Evolutionary conservation across 164 flowering plant genomes (phyloP).

Genomic region (Berberis vulgaris): DNA sequence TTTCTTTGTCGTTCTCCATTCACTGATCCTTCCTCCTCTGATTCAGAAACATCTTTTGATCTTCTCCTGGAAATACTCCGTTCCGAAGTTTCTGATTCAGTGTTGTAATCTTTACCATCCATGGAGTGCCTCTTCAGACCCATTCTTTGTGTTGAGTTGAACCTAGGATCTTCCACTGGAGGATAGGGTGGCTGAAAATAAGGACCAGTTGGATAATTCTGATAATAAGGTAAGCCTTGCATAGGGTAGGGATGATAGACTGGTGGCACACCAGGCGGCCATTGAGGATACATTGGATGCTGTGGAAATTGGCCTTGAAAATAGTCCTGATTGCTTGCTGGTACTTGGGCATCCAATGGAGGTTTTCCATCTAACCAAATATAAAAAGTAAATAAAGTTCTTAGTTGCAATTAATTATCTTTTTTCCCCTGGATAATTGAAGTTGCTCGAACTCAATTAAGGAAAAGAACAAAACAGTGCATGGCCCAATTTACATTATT

Average conservation of each 20-base stretch:
- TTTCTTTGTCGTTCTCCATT: slow-evolving; percentile 31
- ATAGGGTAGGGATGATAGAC: slow-evolving; percentile 70
- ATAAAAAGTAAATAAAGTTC: neutral
- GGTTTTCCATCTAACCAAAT: slow-evolving; percentile 39
- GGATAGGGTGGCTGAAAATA: slow-evolving; percentile 54
- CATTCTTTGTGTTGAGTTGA: slow-evolving; percentile 28
- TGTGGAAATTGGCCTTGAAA: slow-evolving; percentile 72
- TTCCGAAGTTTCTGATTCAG: slow-evolving; percentile 45
- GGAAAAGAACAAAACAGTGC: too few species aligned
- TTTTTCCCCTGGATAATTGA: too few species aligned
- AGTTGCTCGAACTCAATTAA: too few species aligned
- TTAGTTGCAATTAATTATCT: slow-evolving; percentile 4
- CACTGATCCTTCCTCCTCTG: slow-evolving; percentile 35
- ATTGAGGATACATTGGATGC: slow-evolving; percentile 65
- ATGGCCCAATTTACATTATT: too few species aligned
- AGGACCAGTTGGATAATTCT: slow-evolving; percentile 43
- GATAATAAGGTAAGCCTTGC: slow-evolving; percentile 88
- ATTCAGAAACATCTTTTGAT: slow-evolving; percentile 40
- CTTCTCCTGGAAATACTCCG: slow-evolving; percentile 25
- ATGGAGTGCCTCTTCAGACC: slow-evolving; percentile 52
- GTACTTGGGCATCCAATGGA: slow-evolving; percentile 35
- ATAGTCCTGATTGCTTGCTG: slow-evolving; percentile 46
- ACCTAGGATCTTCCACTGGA: slow-evolving; percentile 46
- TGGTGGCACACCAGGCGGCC: slow-evolving; percentile 75
- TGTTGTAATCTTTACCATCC: slow-evolving; percentile 44